Base-by-base conservation (phyloP, 768 basidiomycete species). In the Tulasnella sp. region DNA sequence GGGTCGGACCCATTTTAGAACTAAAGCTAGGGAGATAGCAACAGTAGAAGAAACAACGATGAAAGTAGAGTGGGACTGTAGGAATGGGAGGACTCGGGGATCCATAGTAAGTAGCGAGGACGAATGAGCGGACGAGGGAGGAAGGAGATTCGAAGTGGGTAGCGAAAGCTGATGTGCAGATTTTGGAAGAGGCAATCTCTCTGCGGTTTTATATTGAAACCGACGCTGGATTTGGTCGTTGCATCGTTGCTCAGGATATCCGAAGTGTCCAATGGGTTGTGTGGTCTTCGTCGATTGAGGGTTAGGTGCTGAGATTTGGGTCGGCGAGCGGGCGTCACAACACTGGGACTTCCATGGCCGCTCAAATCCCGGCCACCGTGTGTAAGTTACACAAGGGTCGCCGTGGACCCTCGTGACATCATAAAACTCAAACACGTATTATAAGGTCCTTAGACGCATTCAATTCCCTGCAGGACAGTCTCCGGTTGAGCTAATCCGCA, bases 401-500 rank as follows among this genome's bases (percentile, higher is more conserved):
- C 62, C 62, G n/a, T n/a, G 4, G 62, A 68, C 27, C 62, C n/a
- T n/a, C 62, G 62, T 68, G 62, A 68, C 62, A 68, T 68, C 62
- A 68, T 68, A 68, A 31, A 68, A 27, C 62, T 68, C 62, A 68
- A 31, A 68, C 62, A 6, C 62, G 56, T 2, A 8, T n/a, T 34
- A 68, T 68, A 27, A 34, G 14, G n/a, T 68, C 62, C 34, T 68
- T 34, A 34, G 62, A 27, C 34, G 21, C 62, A 34, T 68, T 34
- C 62, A 31, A 27, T 14, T 34, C 62, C 62, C 62, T 68, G 62
- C 62, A 68, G 62, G 62, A 68, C 7, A 34, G 62, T 31, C n/a
- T n/a, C 9, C 9, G 31, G 42, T 16, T 68, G 27, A 31, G 62
- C 62, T 10, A 27, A 16, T 68, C 62, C 27, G 62, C 4, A 44